A percentile compares a stretch with the other conserved stretches of the same genome.
Conservation (phyloP, 345 rosid species). For the Ailanthus altissimus region DNA sequence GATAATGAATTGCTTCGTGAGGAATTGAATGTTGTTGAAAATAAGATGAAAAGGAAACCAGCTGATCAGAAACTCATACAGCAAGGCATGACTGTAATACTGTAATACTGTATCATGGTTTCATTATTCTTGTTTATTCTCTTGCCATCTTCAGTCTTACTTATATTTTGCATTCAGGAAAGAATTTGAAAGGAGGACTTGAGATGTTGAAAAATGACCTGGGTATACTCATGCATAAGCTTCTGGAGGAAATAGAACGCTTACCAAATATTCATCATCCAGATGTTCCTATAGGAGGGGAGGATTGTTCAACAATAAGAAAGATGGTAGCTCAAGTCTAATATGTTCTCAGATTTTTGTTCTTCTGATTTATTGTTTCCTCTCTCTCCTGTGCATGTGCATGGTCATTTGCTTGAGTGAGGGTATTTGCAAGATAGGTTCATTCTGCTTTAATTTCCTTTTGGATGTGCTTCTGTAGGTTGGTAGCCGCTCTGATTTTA, state of each 20-base stretch:
- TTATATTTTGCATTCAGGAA: constrained; percentile 47
- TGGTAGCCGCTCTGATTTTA: constrained; percentile 63
- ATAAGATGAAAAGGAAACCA: constrained; percentile 86
- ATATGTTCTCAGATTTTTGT: not conserved
- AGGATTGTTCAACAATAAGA: constrained; percentile 65
- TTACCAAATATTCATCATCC: constrained; percentile 95
- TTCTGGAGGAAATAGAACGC: constrained; percentile 77
- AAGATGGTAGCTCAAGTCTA: constrained; percentile 45
- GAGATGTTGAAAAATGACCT: constrained; percentile 72
- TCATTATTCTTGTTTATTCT: constrained; percentile 4
- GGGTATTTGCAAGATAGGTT: not conserved
- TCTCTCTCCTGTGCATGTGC: not conserved
- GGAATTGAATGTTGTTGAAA: constrained; percentile 82
- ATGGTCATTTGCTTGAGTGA: not conserved
- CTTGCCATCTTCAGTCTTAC: not conserved
- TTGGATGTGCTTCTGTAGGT: constrained; percentile 43
- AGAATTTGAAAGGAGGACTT: constrained; percentile 74
- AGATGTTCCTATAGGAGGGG: constrained; percentile 79
- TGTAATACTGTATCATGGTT: not conserved
- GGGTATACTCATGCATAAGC: constrained; percentile 67
- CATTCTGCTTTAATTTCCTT: constrained; percentile 1
- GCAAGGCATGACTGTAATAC: constrained; percentile 65
- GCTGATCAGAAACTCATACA: constrained; percentile 73
- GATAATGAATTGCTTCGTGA: constrained; percentile 78
- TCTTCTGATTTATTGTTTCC: not conserved